Base-by-base conservation (phyloP, 495 filamentous ascomycete genomes). In the Cladorrhinum samala region DNA sequence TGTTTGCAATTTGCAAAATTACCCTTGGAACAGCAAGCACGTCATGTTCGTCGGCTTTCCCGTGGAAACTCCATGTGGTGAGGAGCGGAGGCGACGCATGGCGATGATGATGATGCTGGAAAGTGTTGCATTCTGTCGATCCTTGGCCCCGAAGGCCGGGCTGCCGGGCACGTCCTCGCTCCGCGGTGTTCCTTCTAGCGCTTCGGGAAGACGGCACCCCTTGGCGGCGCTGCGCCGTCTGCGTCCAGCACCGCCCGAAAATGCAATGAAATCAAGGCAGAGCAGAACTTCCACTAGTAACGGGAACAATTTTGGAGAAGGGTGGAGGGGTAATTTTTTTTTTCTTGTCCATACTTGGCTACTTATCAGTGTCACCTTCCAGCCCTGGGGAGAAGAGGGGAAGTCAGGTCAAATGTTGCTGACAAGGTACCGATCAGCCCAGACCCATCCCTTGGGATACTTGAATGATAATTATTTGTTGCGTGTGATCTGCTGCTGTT, bases 311-410 rank as follows among this genome's bases (percentile, higher is more conserved):
- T n/a, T n/a, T n/a, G n/a, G n/a, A n/a, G n/a, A n/a, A n/a, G n/a
- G 47, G 47, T 41, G n/a, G n/a, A n/a, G n/a, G n/a, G n/a, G n/a
- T n/a, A n/a, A n/a, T n/a, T n/a, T n/a, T n/a, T n/a, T n/a, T n/a
- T n/a, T n/a, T n/a, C n/a, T n/a, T n/a, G n/a, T n/a, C n/a, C n/a
- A n/a, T n/a, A n/a, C n/a, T n/a, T n/a, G n/a, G n/a, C n/a, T n/a
- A n/a, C 18, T 45, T 8, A 16, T 27, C 21, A 9, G 46, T 50
- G 50, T 45, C 55, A 50, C 50, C 46, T 49, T 50, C 55, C 40
- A 11, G 27, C 54, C 24, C 21, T n/a, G 45, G 40, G 27, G 11
- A 33, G 27, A 33, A 11, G 27, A 11, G 27, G 27, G 11, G 27
- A 33, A 6, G 27, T 5, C 5, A 11, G 27, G 27, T 5, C 5